A percentile compares a stretch with the other conserved stretches of the same genome.
Evolutionary conservation across 345 rosid species (phyloP).

Genomic region (Lepidium africanum): DNA sequence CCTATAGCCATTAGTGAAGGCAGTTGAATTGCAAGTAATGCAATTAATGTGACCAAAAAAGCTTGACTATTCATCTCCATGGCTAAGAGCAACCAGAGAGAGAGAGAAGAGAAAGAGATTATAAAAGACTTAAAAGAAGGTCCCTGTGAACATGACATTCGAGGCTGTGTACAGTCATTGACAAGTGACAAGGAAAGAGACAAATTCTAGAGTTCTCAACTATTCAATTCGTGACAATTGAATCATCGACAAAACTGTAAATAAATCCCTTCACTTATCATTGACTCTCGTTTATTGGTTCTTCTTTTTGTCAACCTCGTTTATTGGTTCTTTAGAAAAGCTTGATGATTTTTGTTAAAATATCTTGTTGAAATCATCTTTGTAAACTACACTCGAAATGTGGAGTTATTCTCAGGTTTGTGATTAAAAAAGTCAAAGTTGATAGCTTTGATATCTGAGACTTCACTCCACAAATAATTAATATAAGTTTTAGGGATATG

Average conservation of each 20-base stretch:
- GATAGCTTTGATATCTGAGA: too few species aligned
- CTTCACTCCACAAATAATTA: too few species aligned
- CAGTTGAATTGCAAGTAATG: conserved; percentile 43
- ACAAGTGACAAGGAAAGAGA: conserved; percentile 17
- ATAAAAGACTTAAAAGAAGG: conserved; percentile 16
- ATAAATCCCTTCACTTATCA: too few species aligned
- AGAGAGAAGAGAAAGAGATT: conserved; percentile 9
- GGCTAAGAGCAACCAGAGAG: conserved; percentile 8
- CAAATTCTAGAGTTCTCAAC: background rate
- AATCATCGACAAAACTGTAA: background rate
- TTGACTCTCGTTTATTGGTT: too few species aligned
- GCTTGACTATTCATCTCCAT: conserved; percentile 41
- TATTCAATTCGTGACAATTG: conserved; percentile 19
- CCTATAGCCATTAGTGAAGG: conserved; percentile 49
- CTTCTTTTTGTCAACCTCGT: too few species aligned
- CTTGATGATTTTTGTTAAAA: too few species aligned
- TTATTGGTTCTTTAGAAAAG: too few species aligned
- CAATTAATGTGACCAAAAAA: conserved; percentile 40
- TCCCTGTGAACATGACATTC: conserved; percentile 19
- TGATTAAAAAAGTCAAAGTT: too few species aligned
- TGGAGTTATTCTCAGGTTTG: too few species aligned
- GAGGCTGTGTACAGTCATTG: conserved; percentile 20
- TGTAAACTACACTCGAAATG: too few species aligned
- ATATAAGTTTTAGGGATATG: too few species aligned
- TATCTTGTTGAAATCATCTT: too few species aligned